Conservation (phyloP, 108 stramenopile species). For the Nitzschia sp. region DNA sequence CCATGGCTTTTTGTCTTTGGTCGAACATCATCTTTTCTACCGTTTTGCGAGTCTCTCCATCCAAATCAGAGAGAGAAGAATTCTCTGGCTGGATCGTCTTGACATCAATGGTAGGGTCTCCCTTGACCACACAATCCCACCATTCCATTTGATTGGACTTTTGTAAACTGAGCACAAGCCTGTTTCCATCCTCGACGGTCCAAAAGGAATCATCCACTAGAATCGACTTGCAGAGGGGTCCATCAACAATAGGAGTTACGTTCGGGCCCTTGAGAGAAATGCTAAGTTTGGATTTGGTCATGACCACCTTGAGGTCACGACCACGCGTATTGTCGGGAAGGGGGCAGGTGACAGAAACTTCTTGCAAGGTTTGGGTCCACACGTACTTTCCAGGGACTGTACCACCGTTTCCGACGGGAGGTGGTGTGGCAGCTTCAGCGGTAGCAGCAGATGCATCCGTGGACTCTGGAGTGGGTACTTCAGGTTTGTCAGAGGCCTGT, state of each 20-base stretch:
- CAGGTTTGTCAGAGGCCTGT: not conserved
- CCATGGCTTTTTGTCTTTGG: constrained; percentile 97
- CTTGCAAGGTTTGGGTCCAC: constrained; percentile 97
- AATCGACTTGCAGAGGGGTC: constrained; percentile 81
- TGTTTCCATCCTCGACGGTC: constrained; percentile 96
- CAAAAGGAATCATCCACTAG: constrained; percentile 98
- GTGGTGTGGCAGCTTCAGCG: constrained; percentile 57
- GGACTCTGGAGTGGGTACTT: constrained; percentile 9
- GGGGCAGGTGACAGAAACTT: constrained; percentile 84
- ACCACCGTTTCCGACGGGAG: constrained; percentile 96
- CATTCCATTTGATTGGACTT: constrained; percentile 98
- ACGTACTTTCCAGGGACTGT: constrained; percentile 84
- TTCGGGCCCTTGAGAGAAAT: constrained; percentile 57
- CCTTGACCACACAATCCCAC: constrained; percentile 92
- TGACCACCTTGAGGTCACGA: constrained; percentile 82
- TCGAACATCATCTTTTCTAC: constrained; percentile 99
- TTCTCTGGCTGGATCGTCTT: constrained; percentile 97
- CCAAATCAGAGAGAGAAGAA: constrained; percentile 90
- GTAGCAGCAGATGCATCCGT: constrained; percentile 20
- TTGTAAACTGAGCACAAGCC: constrained; percentile 77
- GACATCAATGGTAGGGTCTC: constrained; percentile 92
- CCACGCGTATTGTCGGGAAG: constrained; percentile 88
- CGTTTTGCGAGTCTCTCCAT: constrained; percentile 97
- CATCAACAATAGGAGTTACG: constrained; percentile 67
- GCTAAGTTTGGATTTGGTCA: constrained; percentile 77